Base-by-base conservation (phyloP, 768 basidiomycete genomes). In the Galerina sulciceps region DNA sequence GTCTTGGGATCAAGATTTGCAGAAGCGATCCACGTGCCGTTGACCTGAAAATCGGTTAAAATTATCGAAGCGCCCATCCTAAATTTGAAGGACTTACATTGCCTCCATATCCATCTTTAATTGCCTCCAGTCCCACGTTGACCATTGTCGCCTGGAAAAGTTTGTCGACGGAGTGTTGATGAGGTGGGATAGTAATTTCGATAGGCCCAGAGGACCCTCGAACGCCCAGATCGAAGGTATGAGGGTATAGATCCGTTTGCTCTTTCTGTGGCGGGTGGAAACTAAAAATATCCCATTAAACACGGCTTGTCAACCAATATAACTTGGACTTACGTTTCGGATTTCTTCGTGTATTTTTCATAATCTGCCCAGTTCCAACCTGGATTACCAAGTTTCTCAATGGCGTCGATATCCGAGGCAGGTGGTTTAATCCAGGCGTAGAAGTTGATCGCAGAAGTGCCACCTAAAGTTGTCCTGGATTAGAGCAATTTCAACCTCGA, bases 301-400 rank as follows among this genome's bases (percentile, higher is more conserved):
- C 20, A 26, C 10, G 10, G 22, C 22, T 34, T 11, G 1, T 22
- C 11, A 36, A 46, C 14, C 15, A 22, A 1, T 15, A 43, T 13
- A 22, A 52, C 22, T 0, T 6, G 5, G 17, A 43, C 72, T 40
- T 31, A 81, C 79, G 64, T 77, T 62, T 78, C 76, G 6, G 71
- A 65, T 53, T 71, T 75, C 57, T 69, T 69, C 3, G 71, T 73
- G 57, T 79, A 79, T 48, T 76, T 73, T 8, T 69, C 54, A 52
- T 74, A 79, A 18, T 76, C 73, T 0, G 72, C 66, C 81, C 80
- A 85, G 61, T 82, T 83, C 83, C 84, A 86, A 4, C 83, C 83
- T 0, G 75, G 72, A 56, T 85, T 85, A 5, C 84, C 85, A 14
- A 86, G 71, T 49, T 72, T 70, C 62, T 84, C 83, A 51, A 79